Conservation (phyloP, 371 early-diverging fungal genomes). For the Rhizopus delemar region DNA sequence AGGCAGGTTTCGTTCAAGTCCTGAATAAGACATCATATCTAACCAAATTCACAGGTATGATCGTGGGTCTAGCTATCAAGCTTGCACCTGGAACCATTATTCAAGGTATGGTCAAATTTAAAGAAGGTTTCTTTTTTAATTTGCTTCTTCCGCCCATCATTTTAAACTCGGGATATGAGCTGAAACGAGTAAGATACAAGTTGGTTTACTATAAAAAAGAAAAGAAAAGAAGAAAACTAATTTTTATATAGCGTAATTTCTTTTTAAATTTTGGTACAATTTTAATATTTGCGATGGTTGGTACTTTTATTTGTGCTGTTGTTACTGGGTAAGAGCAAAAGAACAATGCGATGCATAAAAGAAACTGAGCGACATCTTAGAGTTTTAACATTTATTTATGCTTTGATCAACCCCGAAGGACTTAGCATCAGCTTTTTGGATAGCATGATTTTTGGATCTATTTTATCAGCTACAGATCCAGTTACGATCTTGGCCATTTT, state of each 20-base stretch:
- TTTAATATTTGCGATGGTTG: slow-evolving; percentile 87
- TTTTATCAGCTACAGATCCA: slow-evolving; percentile 95
- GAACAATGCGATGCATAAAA: not conserved
- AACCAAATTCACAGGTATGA: slow-evolving; percentile 60
- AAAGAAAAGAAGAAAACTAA: not conserved
- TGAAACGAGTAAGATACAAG: slow-evolving; percentile 67
- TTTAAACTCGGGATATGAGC: slow-evolving; percentile 90
- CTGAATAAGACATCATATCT: not conserved
- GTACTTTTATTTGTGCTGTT: slow-evolving; percentile 87
- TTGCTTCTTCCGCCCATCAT: slow-evolving; percentile 94
- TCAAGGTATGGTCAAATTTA: slow-evolving; percentile 86
- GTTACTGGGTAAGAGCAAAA: slow-evolving; percentile 72
- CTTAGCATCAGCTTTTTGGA: slow-evolving; percentile 76
- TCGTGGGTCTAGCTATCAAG: slow-evolving; percentile 85
- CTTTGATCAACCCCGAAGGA: slow-evolving; percentile 70
- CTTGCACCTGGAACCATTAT: slow-evolving; percentile 70
- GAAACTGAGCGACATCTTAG: slow-evolving; percentile 24
- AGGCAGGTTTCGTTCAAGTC: slow-evolving; percentile 41
- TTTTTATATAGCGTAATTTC: slow-evolving; percentile 63
- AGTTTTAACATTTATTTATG: slow-evolving; percentile 69
- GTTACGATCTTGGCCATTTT: slow-evolving; percentile 94
- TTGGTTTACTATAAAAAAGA: not conserved
- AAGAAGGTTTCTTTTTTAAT: slow-evolving; percentile 92
- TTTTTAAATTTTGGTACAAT: slow-evolving; percentile 88
- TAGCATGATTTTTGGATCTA: slow-evolving; percentile 89